Conservation (phyloP, 2,329 filamentous ascomycete species). For the Elsinoe batatas region DNA sequence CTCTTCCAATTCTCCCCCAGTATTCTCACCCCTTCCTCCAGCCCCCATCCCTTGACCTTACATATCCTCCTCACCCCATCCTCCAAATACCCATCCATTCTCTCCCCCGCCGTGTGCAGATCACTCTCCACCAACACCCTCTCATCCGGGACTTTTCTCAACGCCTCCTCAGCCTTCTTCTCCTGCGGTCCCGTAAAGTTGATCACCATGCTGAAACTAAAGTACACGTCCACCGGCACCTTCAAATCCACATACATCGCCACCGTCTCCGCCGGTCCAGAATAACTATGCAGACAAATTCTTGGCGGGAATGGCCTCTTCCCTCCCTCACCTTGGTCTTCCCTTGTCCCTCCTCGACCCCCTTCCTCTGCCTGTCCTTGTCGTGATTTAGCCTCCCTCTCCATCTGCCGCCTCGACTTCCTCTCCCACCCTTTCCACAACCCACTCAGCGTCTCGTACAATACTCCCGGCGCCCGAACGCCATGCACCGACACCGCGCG, state of each 20-base stretch:
- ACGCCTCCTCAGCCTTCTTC: slow-evolving; percentile 52
- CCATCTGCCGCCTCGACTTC: slow-evolving; percentile 48
- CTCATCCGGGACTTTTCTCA: slow-evolving; percentile 66
- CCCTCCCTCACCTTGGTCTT: not conserved
- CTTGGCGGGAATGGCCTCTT: slow-evolving; percentile 63
- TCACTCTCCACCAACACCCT: slow-evolving; percentile 83
- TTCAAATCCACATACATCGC: slow-evolving; percentile 65
- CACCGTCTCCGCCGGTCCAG: slow-evolving; percentile 63
- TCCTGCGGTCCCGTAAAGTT: slow-evolving; percentile 55
- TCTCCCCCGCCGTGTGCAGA: slow-evolving; percentile 66
- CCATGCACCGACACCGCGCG: slow-evolving; percentile 61
- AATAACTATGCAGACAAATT: slow-evolving; percentile 91
- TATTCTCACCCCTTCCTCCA: slow-evolving; percentile 58
- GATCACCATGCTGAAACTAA: slow-evolving; percentile 78
- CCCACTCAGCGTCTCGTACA: slow-evolving; percentile 55
- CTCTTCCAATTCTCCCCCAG: slow-evolving; percentile 66
- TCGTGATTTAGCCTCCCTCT: slow-evolving; percentile 32
- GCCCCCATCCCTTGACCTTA: slow-evolving; percentile 62
- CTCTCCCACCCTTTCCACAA: slow-evolving; percentile 64
- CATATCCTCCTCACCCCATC: slow-evolving; percentile 70
- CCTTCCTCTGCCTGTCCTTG: slow-evolving; percentile 15
- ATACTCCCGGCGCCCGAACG: slow-evolving; percentile 63
- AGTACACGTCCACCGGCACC: slow-evolving; percentile 69
- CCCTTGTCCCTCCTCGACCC: slow-evolving; percentile 14
- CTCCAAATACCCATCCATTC: slow-evolving; percentile 71